Evolutionary conservation across 2,329 filamentous ascomycete species (phyloP).

Genomic region (Sarocladiaceae sp.): DNA sequence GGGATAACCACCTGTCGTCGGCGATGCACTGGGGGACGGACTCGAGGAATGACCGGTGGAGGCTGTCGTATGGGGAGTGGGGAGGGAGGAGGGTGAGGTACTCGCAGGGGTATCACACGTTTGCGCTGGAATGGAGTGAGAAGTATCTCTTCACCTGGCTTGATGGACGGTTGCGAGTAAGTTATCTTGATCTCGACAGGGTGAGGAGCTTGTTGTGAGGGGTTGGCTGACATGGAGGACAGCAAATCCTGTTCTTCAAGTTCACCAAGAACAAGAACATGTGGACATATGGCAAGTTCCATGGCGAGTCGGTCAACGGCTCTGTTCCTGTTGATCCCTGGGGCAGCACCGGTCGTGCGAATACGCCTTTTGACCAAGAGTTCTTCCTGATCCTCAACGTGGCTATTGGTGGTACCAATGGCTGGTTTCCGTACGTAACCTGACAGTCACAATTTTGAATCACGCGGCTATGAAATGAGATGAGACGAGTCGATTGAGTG

Average conservation of each 20-base stretch:
- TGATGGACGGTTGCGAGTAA: slow-evolving; percentile 30
- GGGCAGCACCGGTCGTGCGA: slow-evolving; percentile 28
- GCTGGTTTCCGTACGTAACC: slow-evolving; percentile 41
- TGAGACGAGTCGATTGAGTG: no score
- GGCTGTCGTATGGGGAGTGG: neutral
- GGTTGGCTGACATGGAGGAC: slow-evolving; percentile 2
- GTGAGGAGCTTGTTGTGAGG: no score
- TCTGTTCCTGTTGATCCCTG: slow-evolving; percentile 38
- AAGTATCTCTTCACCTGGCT: slow-evolving; percentile 50
- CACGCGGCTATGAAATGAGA: no score
- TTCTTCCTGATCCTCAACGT: slow-evolving; percentile 49
- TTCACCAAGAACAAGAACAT: slow-evolving; percentile 20
- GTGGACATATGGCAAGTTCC: slow-evolving; percentile 29
- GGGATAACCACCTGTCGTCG: slow-evolving; percentile 37
- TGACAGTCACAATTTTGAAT: no score
- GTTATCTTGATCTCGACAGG: neutral
- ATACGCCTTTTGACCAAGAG: slow-evolving; percentile 44
- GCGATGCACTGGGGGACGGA: slow-evolving; percentile 40
- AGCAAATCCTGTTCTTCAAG: slow-evolving; percentile 32
- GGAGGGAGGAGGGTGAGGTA: slow-evolving; percentile 16
- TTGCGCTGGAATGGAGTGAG: slow-evolving; percentile 44
- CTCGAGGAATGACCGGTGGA: neutral
- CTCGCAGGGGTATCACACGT: slow-evolving; percentile 40
- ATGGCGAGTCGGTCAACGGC: slow-evolving; percentile 30
- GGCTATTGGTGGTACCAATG: slow-evolving; percentile 41